Evolutionary conservation across 352 stramenopile genomes (phyloP), one percentile per base, ranked within the genome.

Genomic region (Elongisporangium prolatum): DNA sequence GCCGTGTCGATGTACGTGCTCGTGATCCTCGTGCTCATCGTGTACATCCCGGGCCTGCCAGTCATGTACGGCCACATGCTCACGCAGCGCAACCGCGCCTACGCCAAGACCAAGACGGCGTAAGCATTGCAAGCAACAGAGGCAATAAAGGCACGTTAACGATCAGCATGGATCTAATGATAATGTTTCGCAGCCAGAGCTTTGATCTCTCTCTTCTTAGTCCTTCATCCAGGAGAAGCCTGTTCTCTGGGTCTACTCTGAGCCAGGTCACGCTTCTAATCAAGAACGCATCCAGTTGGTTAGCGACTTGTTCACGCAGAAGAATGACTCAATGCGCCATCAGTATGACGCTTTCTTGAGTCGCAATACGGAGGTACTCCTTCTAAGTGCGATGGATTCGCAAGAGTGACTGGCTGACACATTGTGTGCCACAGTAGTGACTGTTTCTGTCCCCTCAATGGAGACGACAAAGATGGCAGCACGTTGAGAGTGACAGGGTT

Each of bases 41-140:
- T 86, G 55, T 94, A 94, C 70, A 69, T 89, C 40, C 84, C 84
- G 4, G 84, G 84, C 7, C 76, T 91, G 8, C 80, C 79, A 3
- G 67, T 94, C 71, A 94, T 94, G 84, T 94, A 92, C 68, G 63
- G 66, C 56, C 82, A 94, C 80, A 94, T 94, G 84, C 74, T 92
- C 59, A 84, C 73, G 52, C 82, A 92, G 73, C 84, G 84, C 63
- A 89, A 91, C 71, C 80, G 80, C 55, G 84, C 82, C 13, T 93
- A 93, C 66, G 73, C 80, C 57, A 93, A 93, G 68, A 71, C 66
- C 37, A 93, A 89, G 76, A 78, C 72, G 24, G 72, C 75, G 21
- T 89, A 87, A 71, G 63, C 40, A 14, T 38, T 56, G 16, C n/a
- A 17, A 21, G 8, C 24, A 58, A 59, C 11, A 37, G 50, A 6